phyloP scores from a whole-genome alignment of 2,329 filamentous ascomycete species.

The Sporothrix mexicana region DNA sequence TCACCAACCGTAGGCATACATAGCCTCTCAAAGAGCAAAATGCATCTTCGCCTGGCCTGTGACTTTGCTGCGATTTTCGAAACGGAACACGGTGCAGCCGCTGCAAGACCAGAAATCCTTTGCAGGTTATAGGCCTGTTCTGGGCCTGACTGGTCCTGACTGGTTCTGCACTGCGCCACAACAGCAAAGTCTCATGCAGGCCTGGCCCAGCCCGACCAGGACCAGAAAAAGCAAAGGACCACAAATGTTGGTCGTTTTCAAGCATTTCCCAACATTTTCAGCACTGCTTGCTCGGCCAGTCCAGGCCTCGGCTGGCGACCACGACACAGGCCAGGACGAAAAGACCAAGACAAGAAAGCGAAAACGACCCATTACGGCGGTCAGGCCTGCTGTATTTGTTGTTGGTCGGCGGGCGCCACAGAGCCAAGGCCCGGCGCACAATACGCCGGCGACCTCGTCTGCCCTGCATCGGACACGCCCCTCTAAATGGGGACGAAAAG shows the following conservation, averaged over 20 bases:
- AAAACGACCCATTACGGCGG: not conserved
- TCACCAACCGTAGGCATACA: not conserved
- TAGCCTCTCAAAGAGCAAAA: not conserved
- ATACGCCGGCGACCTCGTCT: not conserved
- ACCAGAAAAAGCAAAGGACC: not conserved
- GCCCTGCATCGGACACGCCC: not conserved
- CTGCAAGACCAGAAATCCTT: not conserved
- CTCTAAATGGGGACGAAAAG: not conserved
- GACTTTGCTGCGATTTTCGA: not conserved
- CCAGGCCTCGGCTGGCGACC: not conserved
- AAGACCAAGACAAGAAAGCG: not conserved
- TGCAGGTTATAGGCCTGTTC: not conserved
- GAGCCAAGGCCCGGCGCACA: not conserved
- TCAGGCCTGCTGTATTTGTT: not conserved
- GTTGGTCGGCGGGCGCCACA: not conserved
- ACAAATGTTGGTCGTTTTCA: not conserved
- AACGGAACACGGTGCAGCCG: not conserved
- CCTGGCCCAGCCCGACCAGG: not conserved
- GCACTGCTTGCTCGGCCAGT: not conserved
- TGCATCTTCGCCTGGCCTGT: not conserved
- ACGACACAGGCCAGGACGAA: not conserved
- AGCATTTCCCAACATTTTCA: not conserved
- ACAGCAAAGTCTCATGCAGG: not conserved
- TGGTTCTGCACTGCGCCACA: constrained; percentile 22
- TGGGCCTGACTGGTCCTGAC: not conserved